These are phyloP conservation scores for Pythium aphanidermatum DNA, from an alignment of 352 stramenopile genomes.

Conservation along the genomic window DNA sequence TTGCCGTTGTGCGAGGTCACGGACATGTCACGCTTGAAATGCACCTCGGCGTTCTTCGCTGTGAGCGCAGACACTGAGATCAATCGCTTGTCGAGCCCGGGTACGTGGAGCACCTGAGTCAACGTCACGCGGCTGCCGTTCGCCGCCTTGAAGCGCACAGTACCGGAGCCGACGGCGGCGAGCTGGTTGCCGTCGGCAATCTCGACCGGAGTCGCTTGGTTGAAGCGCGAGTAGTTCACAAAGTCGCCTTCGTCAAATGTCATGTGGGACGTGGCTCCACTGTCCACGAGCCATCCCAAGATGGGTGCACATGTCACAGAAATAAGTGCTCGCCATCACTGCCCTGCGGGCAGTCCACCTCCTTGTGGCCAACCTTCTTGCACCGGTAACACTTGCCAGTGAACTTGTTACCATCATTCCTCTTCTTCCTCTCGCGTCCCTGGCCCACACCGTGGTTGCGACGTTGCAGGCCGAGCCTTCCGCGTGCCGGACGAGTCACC, in stretches of 20 bases:
- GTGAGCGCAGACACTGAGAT: conserved; percentile 5
- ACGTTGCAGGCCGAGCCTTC: neutral
- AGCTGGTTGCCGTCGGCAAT: conserved; percentile 5
- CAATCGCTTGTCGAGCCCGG: conserved; percentile 1
- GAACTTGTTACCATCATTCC: neutral
- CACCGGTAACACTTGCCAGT: neutral
- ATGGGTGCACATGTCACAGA: neutral
- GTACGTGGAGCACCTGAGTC: conserved; percentile 3
- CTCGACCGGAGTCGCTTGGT: neutral
- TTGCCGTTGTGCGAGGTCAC: neutral
- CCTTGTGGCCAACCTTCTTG: neutral
- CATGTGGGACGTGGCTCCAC: conserved; percentile 12
- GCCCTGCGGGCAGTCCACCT: neutral
- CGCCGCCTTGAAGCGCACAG: neutral
- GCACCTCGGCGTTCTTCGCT: neutral
- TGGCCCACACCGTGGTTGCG: neutral
- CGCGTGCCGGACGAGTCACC: neutral
- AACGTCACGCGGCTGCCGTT: conserved; percentile 1
- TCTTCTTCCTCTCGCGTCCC: neutral
- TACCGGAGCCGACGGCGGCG: neutral
- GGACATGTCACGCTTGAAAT: conserved; percentile 1
- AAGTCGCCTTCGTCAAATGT: conserved; percentile 1
- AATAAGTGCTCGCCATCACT: neutral
- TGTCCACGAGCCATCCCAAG: conserved; percentile 2
- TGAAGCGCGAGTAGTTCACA: neutral